These are phyloP conservation scores for Cicer cuneatum DNA, from an alignment of 306 rosid genomes.

Conservation along the genomic window DNA sequence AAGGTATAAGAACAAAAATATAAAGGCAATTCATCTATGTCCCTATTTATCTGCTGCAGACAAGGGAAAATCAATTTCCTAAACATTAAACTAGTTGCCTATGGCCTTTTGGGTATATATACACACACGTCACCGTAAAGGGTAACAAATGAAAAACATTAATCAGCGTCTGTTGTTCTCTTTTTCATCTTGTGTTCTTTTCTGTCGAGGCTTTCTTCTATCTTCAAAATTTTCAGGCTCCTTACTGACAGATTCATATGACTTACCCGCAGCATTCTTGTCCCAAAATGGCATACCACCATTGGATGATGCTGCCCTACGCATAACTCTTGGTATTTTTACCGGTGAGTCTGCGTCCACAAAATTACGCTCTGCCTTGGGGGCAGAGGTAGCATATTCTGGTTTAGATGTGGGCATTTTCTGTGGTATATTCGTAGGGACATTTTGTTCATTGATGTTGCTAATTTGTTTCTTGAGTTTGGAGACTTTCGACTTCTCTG, in stretches of 20 bases:
- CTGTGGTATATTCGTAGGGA: constrained; percentile 18
- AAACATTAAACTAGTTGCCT: background rate
- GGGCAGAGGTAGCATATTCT: constrained; percentile 49
- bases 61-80: constrained; percentile 15
- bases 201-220: constrained; percentile 55
- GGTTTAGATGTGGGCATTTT: constrained; percentile 40
- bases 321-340: constrained; percentile 63
- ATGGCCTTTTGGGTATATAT: constrained; percentile 8
- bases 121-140: constrained; percentile 2
- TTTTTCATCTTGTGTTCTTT: constrained; percentile 68
- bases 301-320: constrained; percentile 54
- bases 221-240: constrained; percentile 52
- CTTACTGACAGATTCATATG: constrained; percentile 58
- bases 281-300: constrained; percentile 62
- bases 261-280: constrained; percentile 62
- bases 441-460: constrained; percentile 24
- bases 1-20: background rate
- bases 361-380: constrained; percentile 48
- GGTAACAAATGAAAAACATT: background rate
- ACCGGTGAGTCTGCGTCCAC: constrained; percentile 56
- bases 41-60: constrained; percentile 6
- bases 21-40: constrained; percentile 1
- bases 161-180: constrained; percentile 70
- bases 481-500: constrained; percentile 44
- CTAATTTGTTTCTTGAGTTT: constrained; percentile 41